Evolutionary conservation across 78 protist genomes (phyloP), one percentile per base, ranked within the genome.

Genomic region (Dictyostelium citrinum): DNA sequence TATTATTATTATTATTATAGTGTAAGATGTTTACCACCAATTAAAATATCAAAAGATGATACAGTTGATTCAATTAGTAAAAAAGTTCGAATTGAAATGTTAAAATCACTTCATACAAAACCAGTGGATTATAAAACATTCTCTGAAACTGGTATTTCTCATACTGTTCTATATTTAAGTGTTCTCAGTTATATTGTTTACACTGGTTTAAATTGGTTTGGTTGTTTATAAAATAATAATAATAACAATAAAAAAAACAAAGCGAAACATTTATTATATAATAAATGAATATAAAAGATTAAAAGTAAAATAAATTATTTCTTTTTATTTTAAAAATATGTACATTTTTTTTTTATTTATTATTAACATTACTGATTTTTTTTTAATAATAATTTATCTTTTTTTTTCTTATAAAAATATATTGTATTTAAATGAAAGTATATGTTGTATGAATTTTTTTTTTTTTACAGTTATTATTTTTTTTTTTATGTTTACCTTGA

Each of bases 401-500:
- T 45, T 45, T 45, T 45, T 45, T 45, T 45, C 1, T 12, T 45
- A 6, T 10, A 45, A 7, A 45, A 7, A 45, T 49, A 49, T 1
- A 49, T 45, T 49, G 60, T 49, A 49, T 16, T 49, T 11, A 2
- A 1, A 12, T 11, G 5, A 1, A 12, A 10, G 1, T 12, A 45
- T 45, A 45, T 45, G 16, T 45, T 45, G 60, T 16, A 16, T 49
- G 16, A 5, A 14, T 64, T 64, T 64, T 24, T n/a, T 64, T 61
- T 31, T 70, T 70, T 14, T 70, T 70, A 24, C 4, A 27, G 16
- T 31, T 70, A 24, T 7, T n/a, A n/a, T n/a, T n/a, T n/a, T n/a
- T n/a, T n/a, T n/a, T n/a, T n/a, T n/a, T n/a, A n/a, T n/a, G n/a
- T 67, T 67, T 82, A 91, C 84, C 96, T 83, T 10, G 96, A 86